Conservation (phyloP, 495 filamentous ascomycete species). For the Cercophora samala region DNA sequence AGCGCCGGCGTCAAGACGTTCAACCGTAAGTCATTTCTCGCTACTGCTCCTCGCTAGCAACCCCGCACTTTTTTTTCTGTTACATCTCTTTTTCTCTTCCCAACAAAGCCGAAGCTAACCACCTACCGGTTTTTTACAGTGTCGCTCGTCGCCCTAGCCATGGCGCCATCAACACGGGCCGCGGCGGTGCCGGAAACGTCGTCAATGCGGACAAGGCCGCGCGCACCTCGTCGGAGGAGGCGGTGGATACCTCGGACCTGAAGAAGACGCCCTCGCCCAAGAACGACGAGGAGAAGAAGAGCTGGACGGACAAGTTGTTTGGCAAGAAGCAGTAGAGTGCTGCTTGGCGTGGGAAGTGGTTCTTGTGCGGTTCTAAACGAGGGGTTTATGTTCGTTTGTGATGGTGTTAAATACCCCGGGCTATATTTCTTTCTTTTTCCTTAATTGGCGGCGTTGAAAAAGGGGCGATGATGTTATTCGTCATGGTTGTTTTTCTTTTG, state of each 20-base stretch:
- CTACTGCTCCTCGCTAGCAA: background rate
- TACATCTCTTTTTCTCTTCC: background rate
- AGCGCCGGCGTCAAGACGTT: slow-evolving; percentile 80
- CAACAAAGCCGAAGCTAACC: slow-evolving; percentile 7
- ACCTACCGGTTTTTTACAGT: slow-evolving; percentile 23
- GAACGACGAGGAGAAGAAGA: slow-evolving; percentile 38
- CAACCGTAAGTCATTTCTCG: slow-evolving; percentile 46
- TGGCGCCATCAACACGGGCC: slow-evolving; percentile 46
- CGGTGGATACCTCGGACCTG: background rate
- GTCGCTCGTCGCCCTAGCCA: slow-evolving; percentile 40
- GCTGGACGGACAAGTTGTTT: slow-evolving; percentile 49
- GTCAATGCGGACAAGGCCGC: slow-evolving; percentile 35
- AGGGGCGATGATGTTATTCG: background rate
- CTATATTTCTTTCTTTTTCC: background rate
- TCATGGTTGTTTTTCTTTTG: background rate
- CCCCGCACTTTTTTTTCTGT: slow-evolving; percentile 16
- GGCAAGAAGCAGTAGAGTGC: slow-evolving; percentile 38
- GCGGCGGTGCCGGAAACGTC: slow-evolving; percentile 58
- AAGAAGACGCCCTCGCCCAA: slow-evolving; percentile 17
- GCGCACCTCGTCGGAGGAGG: slow-evolving; percentile 31
- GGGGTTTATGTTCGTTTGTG: background rate
- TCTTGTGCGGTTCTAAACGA: background rate
- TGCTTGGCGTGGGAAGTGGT: background rate
- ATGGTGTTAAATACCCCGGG: background rate
- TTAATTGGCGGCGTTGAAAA: slow-evolving; percentile 5